These are phyloP conservation scores for Phialophora tarda DNA, from an alignment of 2,329 filamentous ascomycete species.

Conservation along the genomic window DNA sequence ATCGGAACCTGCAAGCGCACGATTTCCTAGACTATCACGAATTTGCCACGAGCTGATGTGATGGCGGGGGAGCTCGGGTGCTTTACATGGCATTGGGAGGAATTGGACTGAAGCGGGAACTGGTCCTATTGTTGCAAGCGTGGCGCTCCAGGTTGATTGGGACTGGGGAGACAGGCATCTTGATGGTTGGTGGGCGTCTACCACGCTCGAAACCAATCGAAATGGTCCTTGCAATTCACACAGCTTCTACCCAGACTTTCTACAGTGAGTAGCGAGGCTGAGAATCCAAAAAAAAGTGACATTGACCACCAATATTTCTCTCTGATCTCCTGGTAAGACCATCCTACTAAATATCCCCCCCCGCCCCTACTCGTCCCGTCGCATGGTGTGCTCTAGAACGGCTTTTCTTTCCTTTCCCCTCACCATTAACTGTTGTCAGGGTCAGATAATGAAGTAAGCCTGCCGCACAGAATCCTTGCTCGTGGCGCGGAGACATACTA, in stretches of 20 bases:
- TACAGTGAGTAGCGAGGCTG: not conserved
- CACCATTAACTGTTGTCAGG: too few relatives aligned
- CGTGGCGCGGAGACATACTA: not conserved
- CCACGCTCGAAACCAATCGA: not conserved
- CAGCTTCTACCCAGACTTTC: not conserved
- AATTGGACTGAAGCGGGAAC: constrained; percentile 1
- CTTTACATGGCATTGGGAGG: constrained; percentile 3
- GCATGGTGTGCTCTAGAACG: too few relatives aligned
- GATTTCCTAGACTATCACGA: constrained; percentile 19
- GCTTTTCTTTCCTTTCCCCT: too few relatives aligned
- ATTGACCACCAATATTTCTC: not conserved
- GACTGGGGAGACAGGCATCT: not conserved
- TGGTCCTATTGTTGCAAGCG: constrained; percentile 18
- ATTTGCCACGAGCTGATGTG: constrained; percentile 19
- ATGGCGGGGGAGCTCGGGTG: constrained; percentile 1
- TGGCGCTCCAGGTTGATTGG: constrained; percentile 13
- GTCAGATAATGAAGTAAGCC: too few relatives aligned
- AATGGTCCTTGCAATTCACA: not conserved
- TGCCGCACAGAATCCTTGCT: too few relatives aligned
- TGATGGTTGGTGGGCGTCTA: not conserved
- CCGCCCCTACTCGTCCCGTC: too few relatives aligned
- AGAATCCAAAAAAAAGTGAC: not conserved
- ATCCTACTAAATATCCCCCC: not conserved
- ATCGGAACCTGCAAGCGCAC: constrained; percentile 17
- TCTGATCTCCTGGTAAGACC: not conserved